Evolutionary conservation across 306 rosid species (phyloP).

Genomic region (Comarum palustre): DNA sequence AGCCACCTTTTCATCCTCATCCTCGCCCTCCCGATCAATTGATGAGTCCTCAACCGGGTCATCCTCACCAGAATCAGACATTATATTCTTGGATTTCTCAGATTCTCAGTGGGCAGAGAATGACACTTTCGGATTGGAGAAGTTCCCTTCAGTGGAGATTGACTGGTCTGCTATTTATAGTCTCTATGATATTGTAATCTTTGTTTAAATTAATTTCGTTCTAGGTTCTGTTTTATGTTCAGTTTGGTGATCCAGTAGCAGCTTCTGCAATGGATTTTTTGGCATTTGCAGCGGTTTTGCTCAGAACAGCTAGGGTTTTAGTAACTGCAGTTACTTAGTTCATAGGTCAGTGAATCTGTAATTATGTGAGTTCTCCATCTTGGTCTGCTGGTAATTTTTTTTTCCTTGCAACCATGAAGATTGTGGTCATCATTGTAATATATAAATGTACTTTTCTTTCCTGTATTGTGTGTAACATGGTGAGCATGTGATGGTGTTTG

Average conservation of each 20-base stretch:
- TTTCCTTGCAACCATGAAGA: slow-evolving; percentile 46
- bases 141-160: slow-evolving; percentile 83
- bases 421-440: slow-evolving; percentile 18
- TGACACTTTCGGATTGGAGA: slow-evolving; percentile 55
- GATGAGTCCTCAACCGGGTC: slow-evolving; percentile 46
- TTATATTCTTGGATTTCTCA: slow-evolving; percentile 52
- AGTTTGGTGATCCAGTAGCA: slow-evolving; percentile 28
- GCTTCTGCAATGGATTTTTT: slow-evolving; percentile 72
- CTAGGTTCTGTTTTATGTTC: slow-evolving; percentile 17
- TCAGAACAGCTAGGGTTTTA: slow-evolving; percentile 17
- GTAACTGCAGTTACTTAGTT: slow-evolving; percentile 6
- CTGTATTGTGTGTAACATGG: not conserved
- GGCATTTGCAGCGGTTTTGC: slow-evolving; percentile 60
- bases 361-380: slow-evolving; percentile 15
- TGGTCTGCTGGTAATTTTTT: slow-evolving; percentile 56
- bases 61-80: slow-evolving; percentile 64
- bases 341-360: not conserved
- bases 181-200: not conserved
- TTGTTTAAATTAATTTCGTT: slow-evolving; percentile 1
- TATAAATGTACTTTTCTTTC: slow-evolving; percentile 1
- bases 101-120: slow-evolving; percentile 48
- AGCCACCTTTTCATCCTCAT: slow-evolving; percentile 22
- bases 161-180: slow-evolving; percentile 75
- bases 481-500: slow-evolving; percentile 6
- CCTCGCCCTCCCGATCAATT: slow-evolving; percentile 25